Conservation (phyloP, 371 early-diverging fungal genomes). For the Apophysomyces sp. region DNA sequence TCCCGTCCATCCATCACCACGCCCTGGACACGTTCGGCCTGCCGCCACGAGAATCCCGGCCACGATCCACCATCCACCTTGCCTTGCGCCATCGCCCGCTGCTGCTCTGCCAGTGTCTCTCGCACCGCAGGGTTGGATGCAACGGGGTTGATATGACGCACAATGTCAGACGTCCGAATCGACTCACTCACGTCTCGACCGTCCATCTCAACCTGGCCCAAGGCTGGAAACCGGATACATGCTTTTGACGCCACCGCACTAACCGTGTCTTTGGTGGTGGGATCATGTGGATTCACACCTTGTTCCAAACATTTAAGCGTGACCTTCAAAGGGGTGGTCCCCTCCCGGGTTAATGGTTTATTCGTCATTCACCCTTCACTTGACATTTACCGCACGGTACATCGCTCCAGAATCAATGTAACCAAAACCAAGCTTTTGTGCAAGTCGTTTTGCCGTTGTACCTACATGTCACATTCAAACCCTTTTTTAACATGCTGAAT, state of each 20-base stretch:
- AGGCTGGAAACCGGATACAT: constrained; percentile 25
- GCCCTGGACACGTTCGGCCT: constrained; percentile 41
- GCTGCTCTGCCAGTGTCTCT: constrained; percentile 60
- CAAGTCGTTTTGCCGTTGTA: constrained; percentile 73
- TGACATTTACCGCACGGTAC: constrained; percentile 55
- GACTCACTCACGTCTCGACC: constrained; percentile 65
- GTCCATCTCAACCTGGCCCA: constrained; percentile 56
- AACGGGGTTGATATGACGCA: constrained; percentile 63
- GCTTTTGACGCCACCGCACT: constrained; percentile 22
- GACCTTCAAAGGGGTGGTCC: constrained; percentile 28
- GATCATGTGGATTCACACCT: constrained; percentile 33
- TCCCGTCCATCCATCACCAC: constrained; percentile 96
- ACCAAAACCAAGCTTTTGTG: constrained; percentile 69
- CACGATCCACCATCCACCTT: constrained; percentile 17
- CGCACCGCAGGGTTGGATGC: constrained; percentile 73
- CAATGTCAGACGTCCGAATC: constrained; percentile 68
- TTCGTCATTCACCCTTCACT: background rate
- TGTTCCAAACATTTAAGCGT: constrained; percentile 54
- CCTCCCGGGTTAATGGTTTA: too few species aligned
- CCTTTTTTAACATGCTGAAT: too few species aligned
- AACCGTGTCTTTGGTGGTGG: constrained; percentile 25
- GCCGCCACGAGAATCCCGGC: constrained; percentile 17
- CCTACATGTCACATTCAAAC: too few species aligned
- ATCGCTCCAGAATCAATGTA: constrained; percentile 85
- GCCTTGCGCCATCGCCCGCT: constrained; percentile 44